Evolutionary conservation across 2,329 filamentous ascomycete genomes (phyloP).

Genomic region (Epicoccum nigrum): DNA sequence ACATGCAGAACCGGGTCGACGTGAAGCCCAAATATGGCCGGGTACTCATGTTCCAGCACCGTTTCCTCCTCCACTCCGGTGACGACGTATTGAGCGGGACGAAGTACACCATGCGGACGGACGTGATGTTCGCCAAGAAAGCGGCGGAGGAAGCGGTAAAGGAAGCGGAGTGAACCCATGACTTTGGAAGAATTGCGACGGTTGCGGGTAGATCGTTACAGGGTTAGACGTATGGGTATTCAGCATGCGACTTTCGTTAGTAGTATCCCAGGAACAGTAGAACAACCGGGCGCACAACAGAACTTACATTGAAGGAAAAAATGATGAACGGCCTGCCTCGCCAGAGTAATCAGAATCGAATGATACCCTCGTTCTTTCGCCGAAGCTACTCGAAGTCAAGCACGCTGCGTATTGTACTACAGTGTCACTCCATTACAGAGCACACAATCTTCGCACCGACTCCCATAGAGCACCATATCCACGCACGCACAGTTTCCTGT

Average conservation of each 20-base stretch:
- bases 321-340: conserved; percentile 75
- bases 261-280: conserved; percentile 46
- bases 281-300: neutral
- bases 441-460: conserved; percentile 93
- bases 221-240: neutral
- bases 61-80: conserved; percentile 58
- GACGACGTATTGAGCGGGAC: conserved; percentile 60
- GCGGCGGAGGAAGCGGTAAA: conserved; percentile 8
- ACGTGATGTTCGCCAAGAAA: conserved; percentile 59
- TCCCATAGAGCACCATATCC: conserved; percentile 70
- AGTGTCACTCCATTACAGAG: conserved; percentile 69
- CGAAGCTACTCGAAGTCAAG: conserved; percentile 52
- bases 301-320: conserved; percentile 59
- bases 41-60: conserved; percentile 63
- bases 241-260: conserved; percentile 38
- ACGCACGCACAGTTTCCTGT: conserved; percentile 29
- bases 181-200: too few species aligned
- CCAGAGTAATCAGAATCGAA: conserved; percentile 95
- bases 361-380: conserved; percentile 62
- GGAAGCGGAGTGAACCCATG: too few species aligned
- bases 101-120: conserved; percentile 63
- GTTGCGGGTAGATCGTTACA: too few species aligned
- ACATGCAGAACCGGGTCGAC: conserved; percentile 46
- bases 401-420: conserved; percentile 96
- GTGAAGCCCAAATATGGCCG: conserved; percentile 59